Conservation (phyloP, 768 basidiomycete genomes). For the Pleurotus tuoliensis region DNA sequence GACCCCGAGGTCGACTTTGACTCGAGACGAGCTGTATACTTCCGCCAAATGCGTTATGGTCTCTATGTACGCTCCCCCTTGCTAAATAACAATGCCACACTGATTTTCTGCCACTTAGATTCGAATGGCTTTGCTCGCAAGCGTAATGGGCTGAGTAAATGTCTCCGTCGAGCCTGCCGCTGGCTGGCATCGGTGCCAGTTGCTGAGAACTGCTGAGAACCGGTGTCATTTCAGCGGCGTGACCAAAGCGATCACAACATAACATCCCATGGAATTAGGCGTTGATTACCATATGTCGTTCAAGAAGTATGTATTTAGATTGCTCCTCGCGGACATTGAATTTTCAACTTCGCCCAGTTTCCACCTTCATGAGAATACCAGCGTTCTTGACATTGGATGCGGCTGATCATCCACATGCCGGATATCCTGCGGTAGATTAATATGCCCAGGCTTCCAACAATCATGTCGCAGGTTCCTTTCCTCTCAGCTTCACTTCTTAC, state of each 20-base stretch:
- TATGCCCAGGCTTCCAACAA: neutral
- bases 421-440: too few relatives aligned
- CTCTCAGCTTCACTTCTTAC: too few relatives aligned
- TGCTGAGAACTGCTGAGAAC: neutral
- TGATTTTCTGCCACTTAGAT: constrained; percentile 35
- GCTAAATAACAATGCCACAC: neutral
- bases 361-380: too few relatives aligned
- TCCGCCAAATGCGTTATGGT: constrained; percentile 98
- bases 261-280: too few relatives aligned
- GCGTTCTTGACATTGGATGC: too few relatives aligned
- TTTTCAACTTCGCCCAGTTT: too few relatives aligned
- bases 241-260: neutral
- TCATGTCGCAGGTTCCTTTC: too few relatives aligned
- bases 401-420: too few relatives aligned
- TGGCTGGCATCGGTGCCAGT: neutral
- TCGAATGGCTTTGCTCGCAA: constrained; percentile 77
- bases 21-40: constrained; percentile 89
- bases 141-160: constrained; percentile 39
- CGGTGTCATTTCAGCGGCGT: neutral
- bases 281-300: too few relatives aligned
- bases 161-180: neutral
- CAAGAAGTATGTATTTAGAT: too few relatives aligned
- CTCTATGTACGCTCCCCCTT: constrained; percentile 68
- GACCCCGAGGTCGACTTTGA: constrained; percentile 99
- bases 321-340: too few relatives aligned